Conservation (phyloP, 2,329 filamentous ascomycete genomes). For the Myriosclerotinia scirpicola region DNA sequence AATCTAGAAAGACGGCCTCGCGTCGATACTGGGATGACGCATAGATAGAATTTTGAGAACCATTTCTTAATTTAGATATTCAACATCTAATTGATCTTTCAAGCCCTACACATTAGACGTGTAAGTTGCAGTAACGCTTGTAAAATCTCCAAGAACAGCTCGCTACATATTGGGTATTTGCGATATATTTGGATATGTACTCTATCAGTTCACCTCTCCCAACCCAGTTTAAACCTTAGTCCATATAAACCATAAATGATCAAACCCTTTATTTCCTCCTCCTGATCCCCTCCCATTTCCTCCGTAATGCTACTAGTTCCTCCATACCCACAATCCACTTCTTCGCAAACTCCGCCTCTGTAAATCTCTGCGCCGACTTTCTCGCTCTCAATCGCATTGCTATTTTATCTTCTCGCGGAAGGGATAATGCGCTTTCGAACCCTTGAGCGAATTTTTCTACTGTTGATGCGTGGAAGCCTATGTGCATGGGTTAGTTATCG, state of each 20-base stretch:
- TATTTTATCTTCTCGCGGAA: constrained; percentile 66
- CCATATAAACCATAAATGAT: neutral
- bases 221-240: neutral
- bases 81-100: neutral
- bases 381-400: constrained; percentile 75
- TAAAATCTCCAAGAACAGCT: neutral
- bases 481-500: constrained; percentile 17
- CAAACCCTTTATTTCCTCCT: constrained; percentile 2
- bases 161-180: constrained; percentile 1
- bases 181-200: constrained; percentile 15
- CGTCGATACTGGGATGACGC: neutral
- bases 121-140: neutral
- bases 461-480: constrained; percentile 83
- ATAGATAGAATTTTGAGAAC: neutral
- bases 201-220: neutral
- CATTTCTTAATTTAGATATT: neutral
- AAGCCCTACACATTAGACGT: neutral
- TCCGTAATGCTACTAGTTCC: constrained; percentile 55
- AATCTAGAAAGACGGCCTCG: neutral
- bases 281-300: constrained; percentile 14
- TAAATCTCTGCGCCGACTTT: constrained; percentile 78
- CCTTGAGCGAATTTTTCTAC: constrained; percentile 75
- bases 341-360: constrained; percentile 78
- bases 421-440: constrained; percentile 73
- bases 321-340: constrained; percentile 78